phyloP scores from a whole-genome alignment of 148 eudicot genomes.

The Tetragonia tetragonoides region DNA sequence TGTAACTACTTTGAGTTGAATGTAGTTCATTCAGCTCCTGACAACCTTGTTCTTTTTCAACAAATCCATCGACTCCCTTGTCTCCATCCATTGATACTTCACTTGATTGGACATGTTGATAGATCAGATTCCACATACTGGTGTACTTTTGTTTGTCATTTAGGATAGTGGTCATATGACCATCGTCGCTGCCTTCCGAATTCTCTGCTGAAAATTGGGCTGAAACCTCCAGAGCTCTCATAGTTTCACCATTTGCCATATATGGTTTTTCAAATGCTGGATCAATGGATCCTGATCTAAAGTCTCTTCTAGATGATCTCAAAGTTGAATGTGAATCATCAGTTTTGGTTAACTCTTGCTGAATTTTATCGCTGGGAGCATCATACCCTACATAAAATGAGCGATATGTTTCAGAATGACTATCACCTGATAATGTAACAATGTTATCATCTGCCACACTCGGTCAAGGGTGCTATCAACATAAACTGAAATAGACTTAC shows the following conservation, averaged over 20 bases:
- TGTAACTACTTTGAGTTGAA: constrained; percentile 13
- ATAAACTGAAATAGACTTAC: constrained; percentile 25
- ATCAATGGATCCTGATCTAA: not conserved
- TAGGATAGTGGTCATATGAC: constrained; percentile 25
- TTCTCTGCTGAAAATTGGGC: constrained; percentile 19
- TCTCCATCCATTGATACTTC: constrained; percentile 26
- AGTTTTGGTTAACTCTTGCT: constrained; percentile 8
- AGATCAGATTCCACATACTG: constrained; percentile 83
- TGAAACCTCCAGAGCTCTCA: constrained; percentile 4
- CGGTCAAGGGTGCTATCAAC: not conserved
- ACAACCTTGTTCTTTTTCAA: constrained; percentile 24
- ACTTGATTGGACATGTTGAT: constrained; percentile 54
- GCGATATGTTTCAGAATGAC: not conserved
- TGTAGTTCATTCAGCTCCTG: constrained; percentile 24
- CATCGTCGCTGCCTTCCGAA: constrained; percentile 19
- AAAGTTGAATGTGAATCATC: constrained; percentile 1
- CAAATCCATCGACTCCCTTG: constrained; percentile 11
- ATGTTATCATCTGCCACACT: not conserved
- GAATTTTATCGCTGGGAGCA: constrained; percentile 11
- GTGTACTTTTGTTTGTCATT: constrained; percentile 48
- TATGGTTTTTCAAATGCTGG: constrained; percentile 9
- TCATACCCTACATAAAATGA: not conserved
- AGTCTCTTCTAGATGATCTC: constrained; percentile 2
- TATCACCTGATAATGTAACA: not conserved
- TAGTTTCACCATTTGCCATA: constrained; percentile 1